phyloP scores from a whole-genome alignment of 768 basidiomycete genomes.

The Pleurotus eryngii region DNA sequence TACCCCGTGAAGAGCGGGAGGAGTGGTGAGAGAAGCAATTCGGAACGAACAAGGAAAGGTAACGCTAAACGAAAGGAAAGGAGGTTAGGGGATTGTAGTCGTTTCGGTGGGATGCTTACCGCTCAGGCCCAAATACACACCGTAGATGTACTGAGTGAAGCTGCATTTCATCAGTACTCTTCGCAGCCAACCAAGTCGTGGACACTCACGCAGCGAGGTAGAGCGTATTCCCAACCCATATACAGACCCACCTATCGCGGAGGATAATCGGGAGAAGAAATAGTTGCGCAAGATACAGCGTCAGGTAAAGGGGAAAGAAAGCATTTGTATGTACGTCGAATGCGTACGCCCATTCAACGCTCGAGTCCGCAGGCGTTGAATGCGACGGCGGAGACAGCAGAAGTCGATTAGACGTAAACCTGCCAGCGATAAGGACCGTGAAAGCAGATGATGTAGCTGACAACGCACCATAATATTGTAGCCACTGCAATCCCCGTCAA shows the following conservation, averaged over 20 bases:
- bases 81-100: too few relatives aligned
- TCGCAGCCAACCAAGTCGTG: neutral
- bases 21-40: constrained; percentile 87
- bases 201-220: constrained; percentile 77
- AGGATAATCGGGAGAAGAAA: constrained; percentile 82
- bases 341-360: constrained; percentile 90
- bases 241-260: constrained; percentile 88
- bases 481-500: constrained; percentile 72
- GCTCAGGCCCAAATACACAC: constrained; percentile 83
- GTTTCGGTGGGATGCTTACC: constrained; percentile 37
- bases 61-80: constrained; percentile 51
- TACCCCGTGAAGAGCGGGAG: constrained; percentile 85
- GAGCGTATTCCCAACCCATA: constrained; percentile 89
- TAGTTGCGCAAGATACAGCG: constrained; percentile 85
- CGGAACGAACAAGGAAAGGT: constrained; percentile 90
- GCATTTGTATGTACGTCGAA: constrained; percentile 97
- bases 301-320: constrained; percentile 92
- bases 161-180: constrained; percentile 32
- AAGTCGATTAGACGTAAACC: constrained; percentile 70
- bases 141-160: constrained; percentile 88
- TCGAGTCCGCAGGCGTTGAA: constrained; percentile 63
- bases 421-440: constrained; percentile 21
- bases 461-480: constrained; percentile 68
- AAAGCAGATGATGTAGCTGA: neutral
- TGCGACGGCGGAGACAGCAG: constrained; percentile 72